Evolutionary conservation across 768 basidiomycete genomes (phyloP).

Genomic region (Tephrocybe sp.): DNA sequence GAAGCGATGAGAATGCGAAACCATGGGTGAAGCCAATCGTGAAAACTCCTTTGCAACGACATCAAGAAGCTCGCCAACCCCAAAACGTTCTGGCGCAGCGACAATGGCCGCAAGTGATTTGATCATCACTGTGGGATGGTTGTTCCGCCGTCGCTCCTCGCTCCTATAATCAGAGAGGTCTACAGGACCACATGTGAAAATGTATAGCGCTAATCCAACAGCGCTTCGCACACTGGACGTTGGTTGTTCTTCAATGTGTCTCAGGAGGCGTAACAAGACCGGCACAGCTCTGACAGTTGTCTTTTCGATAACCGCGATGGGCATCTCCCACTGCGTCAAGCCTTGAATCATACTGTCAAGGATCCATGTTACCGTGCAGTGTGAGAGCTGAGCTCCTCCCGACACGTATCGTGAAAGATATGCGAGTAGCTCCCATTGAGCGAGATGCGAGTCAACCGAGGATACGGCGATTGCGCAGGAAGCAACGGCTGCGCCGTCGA

Average conservation of each 20-base stretch:
- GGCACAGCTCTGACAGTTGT: conserved; percentile 34
- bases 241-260: conserved; percentile 26
- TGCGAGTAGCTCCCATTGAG: conserved; percentile 35
- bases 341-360: conserved; percentile 40
- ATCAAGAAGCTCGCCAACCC: conserved; percentile 29
- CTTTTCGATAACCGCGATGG: conserved; percentile 32
- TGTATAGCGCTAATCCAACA: conserved; percentile 30
- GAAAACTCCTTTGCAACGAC: conserved; percentile 33
- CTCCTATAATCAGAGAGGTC: conserved; percentile 26
- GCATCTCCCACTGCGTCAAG: conserved; percentile 37
- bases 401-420: conserved; percentile 31
- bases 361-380: conserved; percentile 34
- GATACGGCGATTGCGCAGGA: conserved; percentile 36
- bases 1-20: conserved; percentile 28
- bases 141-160: conserved; percentile 26
- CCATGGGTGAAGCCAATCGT: conserved; percentile 30
- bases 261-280: conserved; percentile 33
- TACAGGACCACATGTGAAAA: conserved; percentile 27
- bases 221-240: conserved; percentile 29
- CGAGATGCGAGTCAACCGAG: conserved; percentile 31
- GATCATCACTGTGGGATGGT: conserved; percentile 32
- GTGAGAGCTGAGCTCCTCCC: conserved; percentile 29
- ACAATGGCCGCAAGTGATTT: conserved; percentile 33
- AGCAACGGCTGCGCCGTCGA: conserved; percentile 34
- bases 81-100: conserved; percentile 29